Evolutionary conservation across 2,329 filamentous ascomycete species (phyloP).

Genomic region (Beauveria sp.): DNA sequence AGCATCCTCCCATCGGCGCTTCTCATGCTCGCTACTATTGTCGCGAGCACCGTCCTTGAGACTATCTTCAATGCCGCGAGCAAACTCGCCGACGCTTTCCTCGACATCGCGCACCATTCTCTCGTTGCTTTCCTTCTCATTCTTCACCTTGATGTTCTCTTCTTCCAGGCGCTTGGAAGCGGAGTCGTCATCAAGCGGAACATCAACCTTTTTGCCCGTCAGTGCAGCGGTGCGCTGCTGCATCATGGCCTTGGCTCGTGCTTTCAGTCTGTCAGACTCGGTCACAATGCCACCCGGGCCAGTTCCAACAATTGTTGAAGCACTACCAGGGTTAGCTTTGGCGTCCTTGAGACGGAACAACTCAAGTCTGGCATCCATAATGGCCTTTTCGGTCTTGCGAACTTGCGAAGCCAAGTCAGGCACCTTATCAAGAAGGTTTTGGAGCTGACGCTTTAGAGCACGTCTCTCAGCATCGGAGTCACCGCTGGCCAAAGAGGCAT

Average conservation of each 20-base stretch:
- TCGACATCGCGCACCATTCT: constrained; percentile 95
- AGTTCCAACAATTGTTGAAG: constrained; percentile 78
- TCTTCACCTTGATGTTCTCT: constrained; percentile 71
- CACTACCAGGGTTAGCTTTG: constrained; percentile 79
- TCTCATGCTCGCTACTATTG: constrained; percentile 78
- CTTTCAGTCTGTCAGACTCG: constrained; percentile 89
- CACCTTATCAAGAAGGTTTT: constrained; percentile 79
- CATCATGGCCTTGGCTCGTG: constrained; percentile 96
- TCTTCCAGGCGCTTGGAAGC: constrained; percentile 82
- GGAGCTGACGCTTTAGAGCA: constrained; percentile 79
- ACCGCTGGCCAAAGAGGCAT: constrained; percentile 57
- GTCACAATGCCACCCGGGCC: constrained; percentile 86
- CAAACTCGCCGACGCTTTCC: constrained; percentile 87
- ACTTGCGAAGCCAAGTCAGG: constrained; percentile 90
- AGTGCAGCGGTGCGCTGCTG: constrained; percentile 91
- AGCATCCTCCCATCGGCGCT: constrained; percentile 89
- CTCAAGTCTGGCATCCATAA: constrained; percentile 85
- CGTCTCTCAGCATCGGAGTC: constrained; percentile 87
- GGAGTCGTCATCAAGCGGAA: constrained; percentile 62
- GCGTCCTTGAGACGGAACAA: constrained; percentile 90
- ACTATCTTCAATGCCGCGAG: constrained; percentile 74
- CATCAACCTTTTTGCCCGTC: constrained; percentile 71
- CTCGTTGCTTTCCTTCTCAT: constrained; percentile 89
- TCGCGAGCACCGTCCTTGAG: constrained; percentile 75
- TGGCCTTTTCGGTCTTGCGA: constrained; percentile 80